Evolutionary conservation across 306 rosid species (phyloP).

Genomic region (Cyclanthera cordifolia): DNA sequence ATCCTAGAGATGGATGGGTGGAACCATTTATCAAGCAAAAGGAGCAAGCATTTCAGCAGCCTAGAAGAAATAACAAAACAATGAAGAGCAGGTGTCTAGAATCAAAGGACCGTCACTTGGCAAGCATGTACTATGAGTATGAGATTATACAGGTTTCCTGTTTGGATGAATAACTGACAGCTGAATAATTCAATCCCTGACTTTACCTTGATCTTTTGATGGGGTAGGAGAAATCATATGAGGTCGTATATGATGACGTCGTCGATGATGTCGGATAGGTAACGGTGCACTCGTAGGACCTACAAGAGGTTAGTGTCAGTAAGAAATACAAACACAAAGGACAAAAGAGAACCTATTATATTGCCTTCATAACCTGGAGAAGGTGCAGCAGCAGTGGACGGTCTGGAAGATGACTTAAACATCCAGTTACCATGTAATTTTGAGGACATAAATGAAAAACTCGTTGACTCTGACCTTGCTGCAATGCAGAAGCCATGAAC

Average conservation of each 20-base stretch:
- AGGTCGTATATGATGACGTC: conserved; percentile 19
- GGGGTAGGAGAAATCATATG: conserved; percentile 48
- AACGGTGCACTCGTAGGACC: conserved; percentile 30
- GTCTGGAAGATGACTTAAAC: conserved; percentile 26
- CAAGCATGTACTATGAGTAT: not conserved
- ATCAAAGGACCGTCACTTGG: not conserved
- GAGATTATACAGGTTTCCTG: not conserved
- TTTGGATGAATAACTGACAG: not conserved
- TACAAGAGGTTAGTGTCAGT: conserved; percentile 25
- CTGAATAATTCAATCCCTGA: not conserved
- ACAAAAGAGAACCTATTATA: not conserved
- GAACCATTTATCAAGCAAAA: not conserved
- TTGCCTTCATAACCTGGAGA: conserved; percentile 49
- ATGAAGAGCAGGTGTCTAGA: not conserved
- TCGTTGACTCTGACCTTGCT: conserved; percentile 39
- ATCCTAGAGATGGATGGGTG: not conserved
- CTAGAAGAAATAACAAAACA: not conserved
- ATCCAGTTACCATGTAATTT: conserved; percentile 22
- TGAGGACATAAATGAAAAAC: conserved; percentile 34
- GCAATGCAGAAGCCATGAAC: conserved; percentile 21
- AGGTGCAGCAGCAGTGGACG: conserved; percentile 39
- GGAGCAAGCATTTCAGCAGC: not conserved
- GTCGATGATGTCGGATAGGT: conserved; percentile 30
- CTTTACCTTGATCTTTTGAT: conserved; percentile 51
- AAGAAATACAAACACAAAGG: not conserved